Evolutionary conservation across 208 protist species (phyloP).

Genomic region (Trypanosoma avium): DNA sequence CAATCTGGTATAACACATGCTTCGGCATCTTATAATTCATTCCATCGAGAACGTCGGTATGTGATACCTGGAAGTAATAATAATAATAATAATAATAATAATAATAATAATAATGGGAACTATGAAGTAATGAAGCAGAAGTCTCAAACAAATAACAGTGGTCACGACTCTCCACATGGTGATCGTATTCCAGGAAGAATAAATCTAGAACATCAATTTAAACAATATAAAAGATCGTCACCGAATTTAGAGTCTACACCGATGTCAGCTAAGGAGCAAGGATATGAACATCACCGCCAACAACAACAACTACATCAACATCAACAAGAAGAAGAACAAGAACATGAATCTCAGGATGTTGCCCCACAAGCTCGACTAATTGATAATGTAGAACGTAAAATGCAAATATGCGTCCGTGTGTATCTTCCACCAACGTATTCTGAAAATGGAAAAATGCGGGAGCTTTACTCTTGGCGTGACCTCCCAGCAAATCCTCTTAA

Average conservation of each 20-base stretch:
- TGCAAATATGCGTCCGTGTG: slow-evolving; percentile 5
- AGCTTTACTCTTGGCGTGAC: slow-evolving; percentile 24
- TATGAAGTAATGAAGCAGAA: no score
- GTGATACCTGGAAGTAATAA: slow-evolving; percentile 2
- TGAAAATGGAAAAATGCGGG: background rate
- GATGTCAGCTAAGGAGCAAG: no score
- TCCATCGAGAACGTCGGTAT: slow-evolving; percentile 16
- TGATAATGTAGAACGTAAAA: background rate
- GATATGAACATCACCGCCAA: background rate
- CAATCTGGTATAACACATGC: background rate
- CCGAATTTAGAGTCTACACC: no score
- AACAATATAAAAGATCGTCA: no score
- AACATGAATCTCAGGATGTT: background rate
- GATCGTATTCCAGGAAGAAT: no score
- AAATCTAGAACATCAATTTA: no score
- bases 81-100: no score
- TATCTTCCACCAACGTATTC: slow-evolving; percentile 12
- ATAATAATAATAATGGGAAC: no score
- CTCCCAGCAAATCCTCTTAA: slow-evolving; percentile 27
- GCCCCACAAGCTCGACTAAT: no score
- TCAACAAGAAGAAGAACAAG: background rate
- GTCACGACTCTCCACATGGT: no score
- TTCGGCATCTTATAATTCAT: background rate
- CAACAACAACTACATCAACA: background rate
- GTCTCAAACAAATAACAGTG: no score